Percentiles rank a stretch among this genome's conserved stretches.
phyloP scores from a whole-genome alignment of 495 filamentous ascomycete species.

The Neurospora sublineolata region DNA sequence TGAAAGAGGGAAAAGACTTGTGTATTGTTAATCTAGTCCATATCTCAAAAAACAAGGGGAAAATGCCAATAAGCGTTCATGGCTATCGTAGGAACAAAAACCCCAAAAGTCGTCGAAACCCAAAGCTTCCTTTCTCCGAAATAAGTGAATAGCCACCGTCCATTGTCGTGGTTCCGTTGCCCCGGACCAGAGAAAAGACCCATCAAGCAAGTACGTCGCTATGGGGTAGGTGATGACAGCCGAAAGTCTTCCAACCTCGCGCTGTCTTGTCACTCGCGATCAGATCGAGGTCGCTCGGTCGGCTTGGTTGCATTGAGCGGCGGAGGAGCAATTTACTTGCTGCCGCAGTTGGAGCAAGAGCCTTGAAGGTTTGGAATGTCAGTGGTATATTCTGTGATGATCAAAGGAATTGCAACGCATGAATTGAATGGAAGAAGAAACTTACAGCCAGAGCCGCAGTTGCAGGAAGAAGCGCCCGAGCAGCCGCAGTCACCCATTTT shows the following conservation, averaged over 20 bases:
- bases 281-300: not conserved
- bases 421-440: not conserved
- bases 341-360: conserved; percentile 30
- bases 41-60: not conserved
- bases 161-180: not conserved
- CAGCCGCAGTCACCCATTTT: conserved; percentile 38
- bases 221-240: not conserved
- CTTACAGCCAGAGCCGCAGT: conserved; percentile 32
- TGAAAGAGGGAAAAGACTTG: not conserved
- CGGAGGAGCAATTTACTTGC: conserved; percentile 8
- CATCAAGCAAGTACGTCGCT: not conserved
- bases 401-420: not conserved
- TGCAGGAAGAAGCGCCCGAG: conserved; percentile 30
- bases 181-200: not conserved
- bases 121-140: not conserved
- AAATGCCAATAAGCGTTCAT: not conserved
- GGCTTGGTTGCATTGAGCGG: not conserved
- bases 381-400: not conserved
- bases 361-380: conserved; percentile 12
- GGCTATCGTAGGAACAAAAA: not conserved
- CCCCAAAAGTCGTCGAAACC: not conserved
- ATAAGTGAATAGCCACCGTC: not conserved
- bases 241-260: not conserved
- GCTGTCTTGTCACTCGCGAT: not conserved
- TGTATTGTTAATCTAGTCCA: not conserved